Conservation (phyloP, 495 filamentous ascomycete genomes). For the Corynascus novoguineensis region DNA sequence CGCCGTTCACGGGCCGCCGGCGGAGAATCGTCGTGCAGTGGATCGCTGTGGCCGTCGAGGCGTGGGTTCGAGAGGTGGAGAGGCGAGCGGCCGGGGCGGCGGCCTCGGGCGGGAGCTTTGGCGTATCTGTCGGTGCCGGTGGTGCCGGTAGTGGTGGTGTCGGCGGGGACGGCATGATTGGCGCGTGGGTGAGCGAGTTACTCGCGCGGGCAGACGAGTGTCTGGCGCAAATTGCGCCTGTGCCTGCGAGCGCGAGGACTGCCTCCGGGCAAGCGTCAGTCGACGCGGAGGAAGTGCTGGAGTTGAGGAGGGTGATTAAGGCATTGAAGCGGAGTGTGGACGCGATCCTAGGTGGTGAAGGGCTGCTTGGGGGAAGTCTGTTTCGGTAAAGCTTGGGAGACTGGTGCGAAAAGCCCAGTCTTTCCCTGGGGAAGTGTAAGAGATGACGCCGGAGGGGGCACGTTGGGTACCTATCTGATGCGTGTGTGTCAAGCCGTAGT, state of each 20-base stretch:
- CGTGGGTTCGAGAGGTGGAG: conserved; percentile 41
- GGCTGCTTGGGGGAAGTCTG: conserved; percentile 21
- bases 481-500: not conserved
- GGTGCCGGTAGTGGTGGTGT: not conserved
- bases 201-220: conserved; percentile 37
- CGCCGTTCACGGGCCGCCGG: conserved; percentile 66
- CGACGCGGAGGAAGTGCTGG: conserved; percentile 30
- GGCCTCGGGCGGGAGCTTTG: conserved; percentile 9
- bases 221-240: conserved; percentile 21
- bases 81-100: conserved; percentile 28
- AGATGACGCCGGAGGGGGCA: too few relatives aligned
- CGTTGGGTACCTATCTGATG: not conserved
- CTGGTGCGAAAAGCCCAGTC: too few relatives aligned
- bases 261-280: conserved; percentile 6
- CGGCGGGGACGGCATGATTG: conserved; percentile 31
- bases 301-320: conserved; percentile 18
- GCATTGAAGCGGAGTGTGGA: conserved; percentile 28
- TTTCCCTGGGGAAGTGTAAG: too few relatives aligned
- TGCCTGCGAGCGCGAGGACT: not conserved
- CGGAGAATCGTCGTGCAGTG: conserved; percentile 39
- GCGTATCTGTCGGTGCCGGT: too few relatives aligned
- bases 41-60: conserved; percentile 34
- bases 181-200: conserved; percentile 39
- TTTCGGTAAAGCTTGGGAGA: too few relatives aligned
- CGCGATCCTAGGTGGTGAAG: conserved; percentile 13